Evolutionary conservation across 179 eudicot species (phyloP), one percentile per base, ranked within the genome.

Genomic region (Silene coronaria): DNA sequence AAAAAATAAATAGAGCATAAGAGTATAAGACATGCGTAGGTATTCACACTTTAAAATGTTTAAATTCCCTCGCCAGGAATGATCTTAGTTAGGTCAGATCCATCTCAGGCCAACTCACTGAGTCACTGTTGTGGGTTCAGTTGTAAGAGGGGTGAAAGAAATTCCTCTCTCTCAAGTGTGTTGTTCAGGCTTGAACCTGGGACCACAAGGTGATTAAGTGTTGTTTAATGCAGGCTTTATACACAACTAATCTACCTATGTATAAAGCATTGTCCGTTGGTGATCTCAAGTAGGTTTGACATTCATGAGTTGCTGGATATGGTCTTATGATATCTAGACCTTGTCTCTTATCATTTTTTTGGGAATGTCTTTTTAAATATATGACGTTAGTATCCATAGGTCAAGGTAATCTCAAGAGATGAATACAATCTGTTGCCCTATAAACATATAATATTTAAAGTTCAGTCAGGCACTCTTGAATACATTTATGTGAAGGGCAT

Each of bases 201-300:
- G 48, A 67, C 26, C 71, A 34, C 51, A 36, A 34, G 71, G 51
- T 19, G 51, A 32, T 21, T 13, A 30, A 27, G 21, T 64, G 69
- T 24, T 24, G 75, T 22, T 24, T 57, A 19, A 64, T 64, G 57
- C 14, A 16, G 38, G 34, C 24, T 67, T 67, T 67, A 23, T 64
- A 64, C 28, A 26, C 24, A 17, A 11, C 62, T 45, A 16, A 19
- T 42, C 28, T 64, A 64, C n/a, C 21, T 34, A 10, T 53, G 42
- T 42, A 10, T 58, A 2, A 36, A 51, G 11, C 17, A 9, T 71
- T 55, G 7, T 53, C 45, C 27, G 19, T 66, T 71, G 46, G 23
- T 68, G 17, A 14, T 68, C 72, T 38, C 48, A 67, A 67, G 71
- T 16, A 67, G 24, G 51, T 67, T 30, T 24, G 67, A 12, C 45